Evolutionary conservation across 768 basidiomycete species (phyloP).

Genomic region (Suillus sp.): DNA sequence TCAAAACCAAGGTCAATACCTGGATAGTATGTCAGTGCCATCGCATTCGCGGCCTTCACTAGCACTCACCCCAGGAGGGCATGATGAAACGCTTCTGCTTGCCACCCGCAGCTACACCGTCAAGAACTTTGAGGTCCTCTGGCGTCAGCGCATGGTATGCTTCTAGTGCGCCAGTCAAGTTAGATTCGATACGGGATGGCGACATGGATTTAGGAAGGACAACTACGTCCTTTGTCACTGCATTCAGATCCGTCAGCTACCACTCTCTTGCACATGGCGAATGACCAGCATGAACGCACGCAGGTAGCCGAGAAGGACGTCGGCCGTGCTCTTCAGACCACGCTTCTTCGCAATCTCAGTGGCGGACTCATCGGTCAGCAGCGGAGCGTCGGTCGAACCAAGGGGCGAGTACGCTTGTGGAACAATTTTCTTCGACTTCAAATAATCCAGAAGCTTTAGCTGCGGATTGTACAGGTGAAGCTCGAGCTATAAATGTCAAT

Average conservation of each 20-base stretch:
- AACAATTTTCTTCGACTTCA: conserved; percentile 65
- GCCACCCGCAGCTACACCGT: conserved; percentile 55
- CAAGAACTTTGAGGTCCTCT: conserved; percentile 56
- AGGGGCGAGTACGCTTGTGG: conserved; percentile 84
- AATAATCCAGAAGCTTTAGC: conserved; percentile 62
- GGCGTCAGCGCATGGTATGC: conserved; percentile 48
- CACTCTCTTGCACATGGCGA: conserved; percentile 4
- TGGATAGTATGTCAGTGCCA: conserved; percentile 28
- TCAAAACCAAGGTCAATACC: conserved; percentile 71
- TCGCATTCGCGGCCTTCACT: conserved; percentile 4
- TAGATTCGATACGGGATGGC: conserved; percentile 62
- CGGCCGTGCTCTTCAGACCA: conserved; percentile 47
- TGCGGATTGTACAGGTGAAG: conserved; percentile 77
- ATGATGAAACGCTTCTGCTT: conserved; percentile 71
- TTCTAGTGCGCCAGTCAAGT: conserved; percentile 53
- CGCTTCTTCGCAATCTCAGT: conserved; percentile 60
- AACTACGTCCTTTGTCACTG: conserved; percentile 65
- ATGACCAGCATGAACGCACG: conserved; percentile 38
- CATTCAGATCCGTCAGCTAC: conserved; percentile 10
- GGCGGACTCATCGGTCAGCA: conserved; percentile 65
- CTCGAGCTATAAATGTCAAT: conserved; percentile 51
- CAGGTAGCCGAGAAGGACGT: conserved; percentile 65
- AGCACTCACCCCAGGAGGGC: conserved; percentile 66
- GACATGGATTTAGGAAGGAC: conserved; percentile 80
- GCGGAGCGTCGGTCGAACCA: conserved; percentile 65